Evolutionary conservation across 805 yeast species (phyloP).

Genomic region (Yamadazyma takamatsuzukensis): DNA sequence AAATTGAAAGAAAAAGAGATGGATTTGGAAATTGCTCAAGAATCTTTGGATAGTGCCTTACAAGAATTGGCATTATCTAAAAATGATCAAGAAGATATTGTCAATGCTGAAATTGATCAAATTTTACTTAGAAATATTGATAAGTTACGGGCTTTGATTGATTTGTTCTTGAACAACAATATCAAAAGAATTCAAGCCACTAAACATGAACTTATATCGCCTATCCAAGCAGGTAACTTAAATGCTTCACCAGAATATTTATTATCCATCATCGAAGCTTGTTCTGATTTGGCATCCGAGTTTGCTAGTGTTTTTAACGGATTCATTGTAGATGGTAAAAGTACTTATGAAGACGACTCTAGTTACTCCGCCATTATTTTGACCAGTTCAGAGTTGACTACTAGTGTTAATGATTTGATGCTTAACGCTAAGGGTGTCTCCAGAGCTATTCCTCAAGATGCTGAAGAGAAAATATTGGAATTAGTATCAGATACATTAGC

Average conservation of each 20-base stretch:
- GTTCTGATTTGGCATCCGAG: constrained; percentile 69
- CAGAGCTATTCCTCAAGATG: constrained; percentile 49
- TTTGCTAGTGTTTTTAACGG: constrained; percentile 76
- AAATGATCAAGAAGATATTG: constrained; percentile 47
- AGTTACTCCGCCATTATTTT: constrained; percentile 63
- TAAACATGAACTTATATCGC: constrained; percentile 65
- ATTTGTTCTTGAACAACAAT: constrained; percentile 67
- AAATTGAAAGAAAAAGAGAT: constrained; percentile 64
- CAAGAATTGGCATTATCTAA: constrained; percentile 52
- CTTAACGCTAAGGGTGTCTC: constrained; percentile 68
- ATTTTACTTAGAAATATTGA: constrained; percentile 45
- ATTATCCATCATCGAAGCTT: constrained; percentile 65
- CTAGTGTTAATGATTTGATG: constrained; percentile 59
- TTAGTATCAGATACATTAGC: constrained; percentile 56
- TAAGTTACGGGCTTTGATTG: constrained; percentile 54
- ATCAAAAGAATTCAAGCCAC: constrained; percentile 72
- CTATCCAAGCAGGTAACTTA: constrained; percentile 79
- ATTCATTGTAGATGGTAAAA: constrained; percentile 72
- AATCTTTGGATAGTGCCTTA: constrained; percentile 71
- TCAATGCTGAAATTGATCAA: constrained; percentile 57
- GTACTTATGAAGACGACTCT: constrained; percentile 37
- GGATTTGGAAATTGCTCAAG: constrained; percentile 75
- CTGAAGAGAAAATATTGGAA: constrained; percentile 48
- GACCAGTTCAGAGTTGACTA: constrained; percentile 59
- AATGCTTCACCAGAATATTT: constrained; percentile 69